Conservation (phyloP, 2,329 filamentous ascomycete genomes). For the Stemphylium vesicarium region DNA sequence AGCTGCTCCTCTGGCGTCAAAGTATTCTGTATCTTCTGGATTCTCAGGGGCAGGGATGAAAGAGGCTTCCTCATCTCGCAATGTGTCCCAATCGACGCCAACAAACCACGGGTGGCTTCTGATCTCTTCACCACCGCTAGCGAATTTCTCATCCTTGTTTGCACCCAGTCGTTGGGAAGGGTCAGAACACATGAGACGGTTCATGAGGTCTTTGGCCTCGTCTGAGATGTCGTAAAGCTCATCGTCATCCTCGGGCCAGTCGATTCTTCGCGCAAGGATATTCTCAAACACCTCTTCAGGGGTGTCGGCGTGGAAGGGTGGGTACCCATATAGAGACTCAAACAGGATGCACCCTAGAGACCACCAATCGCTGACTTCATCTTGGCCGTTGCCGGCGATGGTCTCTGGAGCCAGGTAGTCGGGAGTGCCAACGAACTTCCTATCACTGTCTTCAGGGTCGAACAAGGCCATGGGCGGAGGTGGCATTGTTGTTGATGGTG, state of each 20-base stretch:
- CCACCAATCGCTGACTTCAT: constrained; percentile 99
- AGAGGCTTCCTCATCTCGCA: constrained; percentile 94
- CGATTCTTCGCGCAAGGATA: constrained; percentile 85
- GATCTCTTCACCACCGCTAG: constrained; percentile 88
- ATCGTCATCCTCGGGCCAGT: constrained; percentile 86
- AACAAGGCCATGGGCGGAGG: constrained; percentile 93
- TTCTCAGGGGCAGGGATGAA: constrained; percentile 94
- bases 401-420: constrained; percentile 98
- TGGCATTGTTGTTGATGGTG: constrained; percentile 75
- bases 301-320: constrained; percentile 88
- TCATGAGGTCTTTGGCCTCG: constrained; percentile 93
- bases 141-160: constrained; percentile 81
- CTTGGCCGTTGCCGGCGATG: constrained; percentile 91
- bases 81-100: constrained; percentile 84
- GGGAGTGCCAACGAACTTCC: constrained; percentile 93
- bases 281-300: constrained; percentile 97
- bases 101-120: constrained; percentile 87
- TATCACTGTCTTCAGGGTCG: constrained; percentile 90
- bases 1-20: constrained; percentile 88
- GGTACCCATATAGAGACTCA: constrained; percentile 91
- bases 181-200: constrained; percentile 85
- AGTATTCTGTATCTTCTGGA: constrained; percentile 97
- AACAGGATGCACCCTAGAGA: constrained; percentile 98
- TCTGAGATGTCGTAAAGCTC: constrained; percentile 76
- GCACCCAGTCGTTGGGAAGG: constrained; percentile 82